Evolutionary conservation across 495 filamentous ascomycete species (phyloP).

Genomic region (Daldinia concentrica): DNA sequence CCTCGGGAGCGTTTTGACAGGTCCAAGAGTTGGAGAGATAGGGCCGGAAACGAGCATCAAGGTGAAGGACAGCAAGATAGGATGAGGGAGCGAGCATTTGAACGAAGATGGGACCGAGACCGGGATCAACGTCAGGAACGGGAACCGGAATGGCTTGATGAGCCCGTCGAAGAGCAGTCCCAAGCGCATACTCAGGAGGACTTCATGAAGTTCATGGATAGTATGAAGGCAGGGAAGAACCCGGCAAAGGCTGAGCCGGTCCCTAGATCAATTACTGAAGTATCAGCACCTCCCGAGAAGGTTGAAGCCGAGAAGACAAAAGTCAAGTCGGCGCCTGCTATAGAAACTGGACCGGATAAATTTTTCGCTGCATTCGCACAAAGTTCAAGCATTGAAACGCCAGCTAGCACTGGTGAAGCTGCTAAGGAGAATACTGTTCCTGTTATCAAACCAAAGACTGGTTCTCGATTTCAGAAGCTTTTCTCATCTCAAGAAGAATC

Average conservation of each 20-base stretch:
- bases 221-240: conserved; percentile 75
- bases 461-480: conserved; percentile 86
- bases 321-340: conserved; percentile 62
- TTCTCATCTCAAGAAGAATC: conserved; percentile 74
- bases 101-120: conserved; percentile 71
- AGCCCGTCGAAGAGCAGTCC: conserved; percentile 73
- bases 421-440: conserved; percentile 52
- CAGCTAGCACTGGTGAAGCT: conserved; percentile 49
- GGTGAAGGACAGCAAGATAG: conserved; percentile 53
- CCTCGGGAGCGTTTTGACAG: conserved; percentile 66
- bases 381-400: conserved; percentile 41
- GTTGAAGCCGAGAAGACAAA: conserved; percentile 59
- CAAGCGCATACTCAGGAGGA: conserved; percentile 85
- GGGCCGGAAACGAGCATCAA: conserved; percentile 61
- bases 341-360: conserved; percentile 76
- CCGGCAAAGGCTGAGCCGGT: conserved; percentile 47
- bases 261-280: conserved; percentile 46
- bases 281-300: conserved; percentile 39
- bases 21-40: conserved; percentile 73
- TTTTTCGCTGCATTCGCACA: conserved; percentile 79
- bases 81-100: conserved; percentile 53
- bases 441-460: conserved; percentile 51
- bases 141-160: conserved; percentile 88
- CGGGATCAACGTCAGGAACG: conserved; percentile 72
- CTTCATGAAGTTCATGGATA: conserved; percentile 94